Conservation (phyloP, 306 rosid genomes). For the Senna siamea region DNA sequence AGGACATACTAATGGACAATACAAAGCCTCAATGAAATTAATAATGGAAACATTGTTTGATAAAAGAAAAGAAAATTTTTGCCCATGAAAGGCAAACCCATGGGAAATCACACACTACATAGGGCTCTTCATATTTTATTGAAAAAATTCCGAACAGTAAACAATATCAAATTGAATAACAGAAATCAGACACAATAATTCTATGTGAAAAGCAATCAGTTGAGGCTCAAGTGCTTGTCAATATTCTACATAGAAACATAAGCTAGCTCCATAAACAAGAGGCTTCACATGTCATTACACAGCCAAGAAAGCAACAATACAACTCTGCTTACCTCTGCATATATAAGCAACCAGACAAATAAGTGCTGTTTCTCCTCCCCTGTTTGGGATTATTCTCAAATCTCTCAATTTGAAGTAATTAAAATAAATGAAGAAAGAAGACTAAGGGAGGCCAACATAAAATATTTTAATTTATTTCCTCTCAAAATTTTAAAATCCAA, state of each 20-base stretch:
- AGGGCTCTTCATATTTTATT: not conserved
- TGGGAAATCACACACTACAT: not conserved
- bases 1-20: not conserved
- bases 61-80: no score
- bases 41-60: not conserved
- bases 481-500: no score
- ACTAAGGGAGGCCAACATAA: no score
- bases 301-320: not conserved
- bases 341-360: conserved; percentile 3
- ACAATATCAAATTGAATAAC: not conserved
- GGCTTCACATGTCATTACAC: not conserved
- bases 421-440: no score
- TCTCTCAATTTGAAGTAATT: no score
- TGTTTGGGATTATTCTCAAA: no score
- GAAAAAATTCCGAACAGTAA: no score
- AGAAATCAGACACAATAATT: not conserved
- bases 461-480: no score
- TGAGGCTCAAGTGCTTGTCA: not conserved
- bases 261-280: conserved; percentile 9
- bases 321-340: conserved; percentile 20
- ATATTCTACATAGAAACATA: not conserved
- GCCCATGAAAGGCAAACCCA: not conserved
- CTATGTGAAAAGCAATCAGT: not conserved
- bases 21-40: not conserved
- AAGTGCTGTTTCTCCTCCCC: no score